Base-by-base conservation (phyloP, 2,329 filamentous ascomycete genomes). In the Clathrospora elynae region DNA sequence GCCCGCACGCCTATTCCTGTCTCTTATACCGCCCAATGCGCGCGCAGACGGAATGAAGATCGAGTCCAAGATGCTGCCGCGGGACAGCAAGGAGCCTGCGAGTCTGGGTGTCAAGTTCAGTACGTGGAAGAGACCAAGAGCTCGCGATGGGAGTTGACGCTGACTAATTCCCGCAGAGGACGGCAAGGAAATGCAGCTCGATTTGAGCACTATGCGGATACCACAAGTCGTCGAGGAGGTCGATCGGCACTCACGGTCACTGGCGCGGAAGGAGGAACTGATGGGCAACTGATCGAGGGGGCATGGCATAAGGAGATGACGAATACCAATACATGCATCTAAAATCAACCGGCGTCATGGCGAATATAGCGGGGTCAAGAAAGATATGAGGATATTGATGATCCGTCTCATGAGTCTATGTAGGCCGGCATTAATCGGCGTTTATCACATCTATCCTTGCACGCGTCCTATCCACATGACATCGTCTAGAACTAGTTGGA, bases 211-310 rank as follows among this genome's bases (percentile, higher is more conserved):
- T 70, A 78, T 91, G 73, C 87, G 85, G 58, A 91, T 97, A 66
- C 88, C 88, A 67, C 87, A 90, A 62, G 82, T 97, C 13, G 79
- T 92, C 44, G 88, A 90, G 69, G 90, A 97, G 72, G 84, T 96
- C 30, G 88, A 96, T 69, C 80, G 93, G 62, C 90, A 97, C 74
- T 96, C 90, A 35, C 82, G 93, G 56, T 77, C 79, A 57, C 73
- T 97, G 64, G 84, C 89, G 61, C 86, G 95, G 68, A 83, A 89
- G 72, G 88, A 90, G 59, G 91, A 95, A 65, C 74, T 97, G 67
- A 73, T 77, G 57, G 79, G 66, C 46, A 68, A 69, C 36, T 69
- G 29, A 62, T 14, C 9, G 11, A 11, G 14, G 16, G 23, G n/a
- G 13, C 4, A 25, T 17, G 29, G 11, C 8, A 22, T 18, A n/a